These are phyloP conservation scores for Quercus parvula DNA, from an alignment of 306 rosid genomes.

Conservation along the genomic window DNA sequence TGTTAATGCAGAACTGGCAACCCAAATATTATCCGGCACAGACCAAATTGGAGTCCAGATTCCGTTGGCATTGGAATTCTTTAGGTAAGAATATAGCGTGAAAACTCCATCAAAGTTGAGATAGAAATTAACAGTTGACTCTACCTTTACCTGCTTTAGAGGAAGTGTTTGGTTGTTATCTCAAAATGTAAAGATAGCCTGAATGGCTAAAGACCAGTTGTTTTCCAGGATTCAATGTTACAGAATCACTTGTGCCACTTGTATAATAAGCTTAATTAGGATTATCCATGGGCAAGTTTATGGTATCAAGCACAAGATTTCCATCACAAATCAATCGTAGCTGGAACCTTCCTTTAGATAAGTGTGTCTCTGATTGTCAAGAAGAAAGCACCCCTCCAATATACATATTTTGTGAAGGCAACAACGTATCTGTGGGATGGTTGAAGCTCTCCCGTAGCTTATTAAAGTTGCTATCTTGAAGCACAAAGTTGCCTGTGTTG, in stretches of 20 bases:
- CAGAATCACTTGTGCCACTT: neutral
- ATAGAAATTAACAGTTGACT: no score
- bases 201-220: constrained; percentile 24
- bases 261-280: constrained; percentile 10
- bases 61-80: neutral
- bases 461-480: no score
- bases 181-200: constrained; percentile 27
- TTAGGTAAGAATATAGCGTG: no score
- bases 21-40: constrained; percentile 1
- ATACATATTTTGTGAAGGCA: constrained; percentile 51
- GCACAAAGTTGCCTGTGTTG: constrained; percentile 42
- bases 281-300: neutral
- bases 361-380: neutral
- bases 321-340: no score
- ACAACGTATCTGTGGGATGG: constrained; percentile 35
- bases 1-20: neutral
- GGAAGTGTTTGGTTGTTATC: no score
- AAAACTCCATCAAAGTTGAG: no score
- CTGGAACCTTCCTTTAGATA: no score
- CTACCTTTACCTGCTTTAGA: no score
- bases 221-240: constrained; percentile 21
- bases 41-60: neutral
- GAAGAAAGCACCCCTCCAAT: constrained; percentile 27
- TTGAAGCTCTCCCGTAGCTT: no score
- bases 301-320: no score